phyloP scores from a whole-genome alignment of 805 yeast genomes.

The Kazachstania psychrophila region DNA sequence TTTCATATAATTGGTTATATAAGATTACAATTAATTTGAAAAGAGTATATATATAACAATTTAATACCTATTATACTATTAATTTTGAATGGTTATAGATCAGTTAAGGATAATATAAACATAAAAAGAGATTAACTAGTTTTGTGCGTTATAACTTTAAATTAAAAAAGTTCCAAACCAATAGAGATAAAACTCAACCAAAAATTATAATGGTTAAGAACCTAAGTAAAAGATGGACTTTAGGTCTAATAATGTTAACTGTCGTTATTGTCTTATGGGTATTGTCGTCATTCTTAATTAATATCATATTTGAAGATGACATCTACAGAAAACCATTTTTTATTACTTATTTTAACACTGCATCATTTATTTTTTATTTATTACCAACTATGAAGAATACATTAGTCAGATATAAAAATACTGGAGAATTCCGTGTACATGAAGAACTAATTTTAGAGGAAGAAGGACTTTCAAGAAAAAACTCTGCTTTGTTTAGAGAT shows the following conservation, averaged over 20 bases:
- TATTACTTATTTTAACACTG: conserved; percentile 85
- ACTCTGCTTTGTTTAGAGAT: not conserved
- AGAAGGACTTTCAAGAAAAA: conserved; percentile 16
- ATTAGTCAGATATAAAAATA: conserved; percentile 19
- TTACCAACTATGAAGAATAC: conserved; percentile 42
- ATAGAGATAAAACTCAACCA: not conserved
- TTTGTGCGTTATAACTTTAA: too few relatives aligned
- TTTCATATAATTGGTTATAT: too few relatives aligned
- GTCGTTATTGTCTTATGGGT: conserved; percentile 88
- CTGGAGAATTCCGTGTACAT: conserved; percentile 24
- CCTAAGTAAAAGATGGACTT: conserved; percentile 44
- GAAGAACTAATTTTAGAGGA: conserved; percentile 26
- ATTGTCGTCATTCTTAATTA: conserved; percentile 74
- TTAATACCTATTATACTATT: too few relatives aligned
- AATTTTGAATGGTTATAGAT: too few relatives aligned
- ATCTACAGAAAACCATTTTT: conserved; percentile 82
- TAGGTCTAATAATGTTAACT: conserved; percentile 65
- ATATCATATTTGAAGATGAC: conserved; percentile 59
- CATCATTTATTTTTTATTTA: conserved; percentile 71
- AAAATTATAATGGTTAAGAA: conserved; percentile 6
- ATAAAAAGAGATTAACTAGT: too few relatives aligned
- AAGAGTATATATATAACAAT: too few relatives aligned
- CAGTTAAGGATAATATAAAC: too few relatives aligned
- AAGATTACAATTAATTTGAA: too few relatives aligned
- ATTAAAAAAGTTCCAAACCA: not conserved